These are phyloP conservation scores for Clonostachys byssicola DNA, from an alignment of 2,329 filamentous ascomycete species.

Conservation along the genomic window DNA sequence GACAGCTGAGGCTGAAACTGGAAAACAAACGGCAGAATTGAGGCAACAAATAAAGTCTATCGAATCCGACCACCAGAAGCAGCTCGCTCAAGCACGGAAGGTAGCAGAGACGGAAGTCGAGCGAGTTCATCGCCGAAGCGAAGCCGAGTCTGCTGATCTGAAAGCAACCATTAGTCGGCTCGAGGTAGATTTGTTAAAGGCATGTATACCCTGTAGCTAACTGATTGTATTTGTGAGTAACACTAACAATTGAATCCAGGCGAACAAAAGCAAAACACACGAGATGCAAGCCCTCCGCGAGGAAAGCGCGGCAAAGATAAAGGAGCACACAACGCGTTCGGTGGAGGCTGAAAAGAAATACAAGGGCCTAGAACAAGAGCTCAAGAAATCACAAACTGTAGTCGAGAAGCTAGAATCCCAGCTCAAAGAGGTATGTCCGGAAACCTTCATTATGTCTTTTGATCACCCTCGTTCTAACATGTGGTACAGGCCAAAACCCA, in stretches of 20 bases:
- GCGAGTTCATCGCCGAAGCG: slow-evolving; percentile 40
- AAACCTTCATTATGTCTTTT: neutral
- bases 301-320: slow-evolving; percentile 19
- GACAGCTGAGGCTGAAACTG: slow-evolving; percentile 4
- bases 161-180: slow-evolving; percentile 56
- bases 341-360: slow-evolving; percentile 14
- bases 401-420: slow-evolving; percentile 10
- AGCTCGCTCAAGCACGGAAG: slow-evolving; percentile 42
- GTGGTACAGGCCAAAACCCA: slow-evolving; percentile 20
- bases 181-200: slow-evolving; percentile 60
- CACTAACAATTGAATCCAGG: slow-evolving; percentile 27
- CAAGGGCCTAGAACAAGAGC: slow-evolving; percentile 16
- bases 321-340: slow-evolving; percentile 12
- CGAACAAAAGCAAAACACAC: slow-evolving; percentile 54
- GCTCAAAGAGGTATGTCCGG: slow-evolving; percentile 14
- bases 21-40: slow-evolving; percentile 5
- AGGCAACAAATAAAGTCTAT: slow-evolving; percentile 8
- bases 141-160: slow-evolving; percentile 61
- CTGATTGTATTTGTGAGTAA: neutral
- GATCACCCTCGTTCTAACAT: neutral
- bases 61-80: slow-evolving; percentile 27
- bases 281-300: slow-evolving; percentile 53
- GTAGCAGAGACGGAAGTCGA: slow-evolving; percentile 43
- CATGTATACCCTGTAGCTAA: slow-evolving; percentile 25
- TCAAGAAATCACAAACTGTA: slow-evolving; percentile 8